Base-by-base conservation (phyloP, 1,284 basidiomycete species). In the Irpex rosettiformis region DNA sequence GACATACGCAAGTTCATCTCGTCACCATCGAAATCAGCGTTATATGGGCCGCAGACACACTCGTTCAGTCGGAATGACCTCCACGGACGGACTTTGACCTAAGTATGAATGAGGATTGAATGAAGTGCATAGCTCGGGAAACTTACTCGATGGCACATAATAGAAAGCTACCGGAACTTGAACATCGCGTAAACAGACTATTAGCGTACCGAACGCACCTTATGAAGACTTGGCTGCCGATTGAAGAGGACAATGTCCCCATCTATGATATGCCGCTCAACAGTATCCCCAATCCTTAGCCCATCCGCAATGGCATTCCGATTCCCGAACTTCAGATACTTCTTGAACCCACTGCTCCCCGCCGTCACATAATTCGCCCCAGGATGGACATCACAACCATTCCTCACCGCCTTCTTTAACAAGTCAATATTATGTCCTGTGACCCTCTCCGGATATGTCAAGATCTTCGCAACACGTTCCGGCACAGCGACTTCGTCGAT, bases 1-100 rank as follows among this genome's bases (percentile, higher is more conserved):
- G 11, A 79, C 91, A 65, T 67, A 94, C 94, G 96, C 68, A 99
- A 80, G 75, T 99, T 99, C 97, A 99, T 99, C 75, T 99, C 97
- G 72, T 99, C 97, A 63, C 97, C 97, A 71, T 99, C 97, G 69
- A 99, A 99, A 78, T 99, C 97, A 57, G 97, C 97, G 70, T 98
- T 98, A 78, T 99, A 99, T 1, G 97, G 97, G 55, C 94, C 96
- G 75, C 97, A 99, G 7, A 97, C 97, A 84, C 97, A 99, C 73
- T 99, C 97, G 72, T 99, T 99, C 59, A 99, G 79, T 52, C 97
- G 86, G 79, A 99, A 98, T 1, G 97, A 95, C 65, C 96, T 80
- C 97, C 97, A 99, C 37, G 97, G 97, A 29, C 97, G 82, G 58
- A 99, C 86, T 82, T 96, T 96, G 59, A 86, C 86, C 85, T 88